Evolutionary conservation across 768 basidiomycete genomes (phyloP).

Genomic region (Amanita subjunquillea): DNA sequence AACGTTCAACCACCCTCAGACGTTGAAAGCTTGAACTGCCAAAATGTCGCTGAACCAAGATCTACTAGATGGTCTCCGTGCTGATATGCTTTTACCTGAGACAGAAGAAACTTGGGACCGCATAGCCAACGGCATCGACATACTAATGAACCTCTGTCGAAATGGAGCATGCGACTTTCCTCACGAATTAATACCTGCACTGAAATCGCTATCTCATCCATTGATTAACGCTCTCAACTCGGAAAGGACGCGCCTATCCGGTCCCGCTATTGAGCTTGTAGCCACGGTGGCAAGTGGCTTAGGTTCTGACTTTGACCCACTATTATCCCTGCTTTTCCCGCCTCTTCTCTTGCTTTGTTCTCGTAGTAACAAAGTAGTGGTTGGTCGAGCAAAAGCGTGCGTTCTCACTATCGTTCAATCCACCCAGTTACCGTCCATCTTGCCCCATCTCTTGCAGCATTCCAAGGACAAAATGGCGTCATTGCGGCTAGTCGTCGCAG

Average conservation of each 20-base stretch:
- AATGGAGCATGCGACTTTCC: constrained; percentile 44
- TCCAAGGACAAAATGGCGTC: constrained; percentile 61
- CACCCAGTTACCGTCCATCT: constrained; percentile 55
- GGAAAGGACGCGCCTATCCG: constrained; percentile 65
- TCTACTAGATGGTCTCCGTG: constrained; percentile 28
- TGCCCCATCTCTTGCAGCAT: constrained; percentile 48
- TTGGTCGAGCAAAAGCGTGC: constrained; percentile 52
- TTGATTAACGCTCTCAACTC: constrained; percentile 55
- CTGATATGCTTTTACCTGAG: constrained; percentile 37
- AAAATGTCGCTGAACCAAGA: constrained; percentile 14
- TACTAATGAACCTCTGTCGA: constrained; percentile 37
- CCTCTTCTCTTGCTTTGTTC: constrained; percentile 56
- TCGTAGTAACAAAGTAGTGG: constrained; percentile 71
- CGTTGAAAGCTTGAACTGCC: too few relatives aligned
- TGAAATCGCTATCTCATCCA: constrained; percentile 43
- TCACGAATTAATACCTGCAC: constrained; percentile 34
- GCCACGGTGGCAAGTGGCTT: constrained; percentile 40
- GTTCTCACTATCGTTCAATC: constrained; percentile 52
- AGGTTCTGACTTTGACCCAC: constrained; percentile 52
- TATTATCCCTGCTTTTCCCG: constrained; percentile 60
- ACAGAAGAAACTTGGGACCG: constrained; percentile 77
- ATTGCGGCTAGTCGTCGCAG: constrained; percentile 54
- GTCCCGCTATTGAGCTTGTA: constrained; percentile 56
- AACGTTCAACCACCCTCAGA: too few relatives aligned
- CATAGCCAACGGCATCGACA: constrained; percentile 39